Base-by-base conservation (phyloP, 2,329 filamentous ascomycete species). In the Seiridium unicorne region DNA sequence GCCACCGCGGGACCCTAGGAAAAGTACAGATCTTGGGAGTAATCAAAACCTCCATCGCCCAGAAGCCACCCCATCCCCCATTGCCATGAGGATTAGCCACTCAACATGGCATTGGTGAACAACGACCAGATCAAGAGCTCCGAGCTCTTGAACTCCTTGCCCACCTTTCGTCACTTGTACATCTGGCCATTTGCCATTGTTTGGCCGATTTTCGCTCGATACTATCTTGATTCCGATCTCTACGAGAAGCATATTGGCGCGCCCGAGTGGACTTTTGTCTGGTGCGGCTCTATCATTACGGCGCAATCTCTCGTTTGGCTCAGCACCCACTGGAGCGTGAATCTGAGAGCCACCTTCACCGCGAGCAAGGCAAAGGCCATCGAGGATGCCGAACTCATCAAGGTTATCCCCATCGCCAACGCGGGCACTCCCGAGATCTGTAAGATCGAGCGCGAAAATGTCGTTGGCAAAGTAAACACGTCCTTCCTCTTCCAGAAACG, bases 401-500 rank as follows among this genome's bases (percentile, higher is more conserved):
- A 97, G 80, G 89, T 99, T 66, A 86, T 97, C 46, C 95, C 95
- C 42, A 79, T 92, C 57, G 89, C 89, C 64, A 99, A 99, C 74
- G 93, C 95, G 48, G 95, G 95, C 56, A 83, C 89, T 48, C 85
- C 93, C 57, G 94, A 97, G 70, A 96, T 99, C 64, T 97, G 92
- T 81, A 80, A 84, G 64, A 81, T 99, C 63, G 77, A 90, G 64
- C 88, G 88, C 71, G 93, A 97, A 68, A 89, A 86, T 73, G 89
- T 84, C 63, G 90, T 86, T 64, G 91, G 88, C 68, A 91, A 91
- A 79, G 82, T 85, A 60, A 93, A 88, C 66, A 77, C 89, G 10
- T 97, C 93, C 8, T 99, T 99, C 77, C 81, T 97, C 60, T 99
- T 99, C 80, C 95, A 99, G 80, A 99, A 99, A 82, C 91, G 95